These are phyloP conservation scores for Datura wrightii DNA, from an alignment of 257 asterid species.

Conservation along the genomic window DNA sequence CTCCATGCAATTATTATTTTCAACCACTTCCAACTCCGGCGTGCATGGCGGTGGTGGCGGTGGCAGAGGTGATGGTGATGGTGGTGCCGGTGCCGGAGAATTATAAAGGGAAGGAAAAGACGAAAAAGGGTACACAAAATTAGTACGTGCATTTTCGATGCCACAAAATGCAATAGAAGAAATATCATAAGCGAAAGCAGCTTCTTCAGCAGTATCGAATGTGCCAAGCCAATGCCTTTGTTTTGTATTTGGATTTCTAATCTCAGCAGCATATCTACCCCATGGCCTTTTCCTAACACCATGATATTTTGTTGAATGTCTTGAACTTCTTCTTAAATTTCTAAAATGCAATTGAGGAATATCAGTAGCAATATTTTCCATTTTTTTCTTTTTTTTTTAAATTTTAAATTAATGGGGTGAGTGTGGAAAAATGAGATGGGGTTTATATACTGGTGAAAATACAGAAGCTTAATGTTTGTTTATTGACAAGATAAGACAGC, in stretches of 20 bases:
- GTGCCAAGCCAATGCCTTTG: slow-evolving; percentile 51
- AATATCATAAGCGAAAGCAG: slow-evolving; percentile 50
- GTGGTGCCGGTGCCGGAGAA: not conserved
- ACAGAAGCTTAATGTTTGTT: not conserved
- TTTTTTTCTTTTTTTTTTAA: too few species aligned
- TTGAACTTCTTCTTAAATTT: slow-evolving; percentile 43
- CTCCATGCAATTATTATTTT: slow-evolving; percentile 24
- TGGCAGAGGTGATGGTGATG: slow-evolving; percentile 27
- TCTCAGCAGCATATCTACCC: slow-evolving; percentile 49
- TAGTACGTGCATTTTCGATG: slow-evolving; percentile 45
- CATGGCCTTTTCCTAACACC: slow-evolving; percentile 50
- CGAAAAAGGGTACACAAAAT: slow-evolving; percentile 37
- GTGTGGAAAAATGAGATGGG: slow-evolving; percentile 13
- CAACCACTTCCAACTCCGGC: slow-evolving; percentile 30
- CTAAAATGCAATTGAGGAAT: slow-evolving; percentile 34
- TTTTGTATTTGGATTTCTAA: slow-evolving; percentile 46
- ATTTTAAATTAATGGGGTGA: not conserved
- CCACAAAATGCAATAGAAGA: slow-evolving; percentile 46
- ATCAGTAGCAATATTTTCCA: slow-evolving; percentile 36
- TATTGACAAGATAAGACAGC: slow-evolving; percentile 8
- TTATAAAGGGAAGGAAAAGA: not conserved
- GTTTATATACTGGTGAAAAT: slow-evolving; percentile 34
- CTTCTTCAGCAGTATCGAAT: slow-evolving; percentile 47
- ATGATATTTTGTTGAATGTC: slow-evolving; percentile 43
- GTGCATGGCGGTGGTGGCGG: not conserved